phyloP scores from a whole-genome alignment of 305 asterid species.

The Solanum hybrid region DNA sequence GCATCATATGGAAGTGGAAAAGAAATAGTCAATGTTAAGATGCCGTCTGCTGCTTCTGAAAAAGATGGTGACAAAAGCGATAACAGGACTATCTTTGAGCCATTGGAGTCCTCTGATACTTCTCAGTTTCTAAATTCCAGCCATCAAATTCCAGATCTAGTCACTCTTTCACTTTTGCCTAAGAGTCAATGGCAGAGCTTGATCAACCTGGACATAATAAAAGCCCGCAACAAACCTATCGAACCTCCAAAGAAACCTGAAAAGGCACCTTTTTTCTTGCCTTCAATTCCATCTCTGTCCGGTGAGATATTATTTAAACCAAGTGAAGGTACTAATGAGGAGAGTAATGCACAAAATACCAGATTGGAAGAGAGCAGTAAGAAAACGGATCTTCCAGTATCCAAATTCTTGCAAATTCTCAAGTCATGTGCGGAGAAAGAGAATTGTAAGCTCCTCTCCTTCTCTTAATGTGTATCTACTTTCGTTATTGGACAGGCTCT shows the following conservation, averaged over 20 bases:
- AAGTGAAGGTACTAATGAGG: constrained; percentile 34
- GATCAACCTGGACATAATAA: constrained; percentile 84
- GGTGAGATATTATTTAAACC: constrained; percentile 78
- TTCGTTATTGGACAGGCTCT: not conserved
- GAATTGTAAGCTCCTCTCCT: constrained; percentile 42
- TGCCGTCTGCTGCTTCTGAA: constrained; percentile 55
- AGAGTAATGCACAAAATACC: constrained; percentile 28
- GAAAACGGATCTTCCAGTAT: constrained; percentile 30
- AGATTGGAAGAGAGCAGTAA: constrained; percentile 18
- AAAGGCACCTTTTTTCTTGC: constrained; percentile 86
- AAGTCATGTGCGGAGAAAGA: constrained; percentile 35
- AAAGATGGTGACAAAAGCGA: constrained; percentile 30
- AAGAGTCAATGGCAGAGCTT: constrained; percentile 97
- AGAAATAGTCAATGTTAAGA: constrained; percentile 39
- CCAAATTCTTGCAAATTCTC: constrained; percentile 60
- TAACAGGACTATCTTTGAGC: constrained; percentile 16
- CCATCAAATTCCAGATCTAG: constrained; percentile 55
- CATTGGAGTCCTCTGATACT: constrained; percentile 23
- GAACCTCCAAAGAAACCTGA: constrained; percentile 99
- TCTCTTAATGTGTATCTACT: not conserved
- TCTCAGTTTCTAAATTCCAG: constrained; percentile 31
- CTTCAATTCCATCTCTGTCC: constrained; percentile 73
- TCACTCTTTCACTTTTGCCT: constrained; percentile 86
- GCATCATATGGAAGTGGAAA: constrained; percentile 65
- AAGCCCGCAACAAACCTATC: constrained; percentile 83